Base-by-base conservation (phyloP, 2,329 filamentous ascomycete genomes). In the Mycosphaerella sp. region DNA sequence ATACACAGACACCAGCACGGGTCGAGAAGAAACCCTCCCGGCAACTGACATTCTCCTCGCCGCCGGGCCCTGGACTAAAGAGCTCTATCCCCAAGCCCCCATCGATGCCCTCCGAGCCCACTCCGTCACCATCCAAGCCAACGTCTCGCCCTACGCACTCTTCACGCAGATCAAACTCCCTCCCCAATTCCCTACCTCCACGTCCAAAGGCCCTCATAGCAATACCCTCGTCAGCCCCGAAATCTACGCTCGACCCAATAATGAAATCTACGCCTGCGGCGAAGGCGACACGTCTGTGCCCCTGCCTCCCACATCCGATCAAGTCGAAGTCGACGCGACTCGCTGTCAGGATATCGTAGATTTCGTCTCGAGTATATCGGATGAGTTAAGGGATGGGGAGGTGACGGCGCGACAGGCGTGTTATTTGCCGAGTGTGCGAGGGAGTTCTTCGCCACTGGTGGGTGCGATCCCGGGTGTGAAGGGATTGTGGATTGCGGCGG, bases 261-360 rank as follows among this genome's bases (percentile, higher is more conserved):
- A 86, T 52, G 91, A 95, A 68, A 86, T 95, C 9, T 98, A 98
- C 70, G 91, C 89, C 0, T 98, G 93, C 67, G 93, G 90, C 43
- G 91, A 96, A 66, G 89, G 89, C 21, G 93, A 98, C 67, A 79
- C 80, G 1, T 70, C 78, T 2, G 79, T 89, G 0, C 85, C 89
- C 0, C 78, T 98, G 1, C 93, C 93, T 0, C 76, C 82, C 2
- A 85, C 85, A 0, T 84, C 86, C 2, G 87, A 88, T 60, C 78
- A 84, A 6, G 92, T 97, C 1, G 73, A 85, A 63, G 82, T 85
- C 55, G 91, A 97, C 67, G 78, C 83, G 55, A 72, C 75, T 6
- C 81, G 89, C 55, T 96, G 91, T 72, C 84, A 95, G 67, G 90
- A 95, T 64, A 84, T 98, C 45, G 78, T 89, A 40, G 83, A 90